Conservation (phyloP, 305 asterid genomes). For the Striga hermonthica region DNA sequence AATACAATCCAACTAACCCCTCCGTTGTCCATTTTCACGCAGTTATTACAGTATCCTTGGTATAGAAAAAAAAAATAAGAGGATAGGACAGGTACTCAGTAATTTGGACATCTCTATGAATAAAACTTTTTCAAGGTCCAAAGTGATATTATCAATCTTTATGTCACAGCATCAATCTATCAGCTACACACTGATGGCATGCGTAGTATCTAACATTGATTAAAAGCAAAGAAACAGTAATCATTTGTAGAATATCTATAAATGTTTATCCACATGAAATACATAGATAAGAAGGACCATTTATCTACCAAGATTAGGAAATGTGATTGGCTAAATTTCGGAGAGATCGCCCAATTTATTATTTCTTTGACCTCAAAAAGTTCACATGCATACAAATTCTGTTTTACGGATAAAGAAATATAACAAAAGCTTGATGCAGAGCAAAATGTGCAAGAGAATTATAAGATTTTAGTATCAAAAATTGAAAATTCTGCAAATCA, state of each 20-base stretch:
- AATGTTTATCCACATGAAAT: conserved; percentile 1
- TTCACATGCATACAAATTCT: background rate
- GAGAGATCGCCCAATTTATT: background rate
- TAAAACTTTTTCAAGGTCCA: background rate
- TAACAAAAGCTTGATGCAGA: conserved; percentile 16
- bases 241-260: background rate
- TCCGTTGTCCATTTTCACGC: background rate
- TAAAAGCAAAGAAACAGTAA: background rate
- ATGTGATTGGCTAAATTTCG: background rate
- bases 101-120: background rate
- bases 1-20: conserved; percentile 3
- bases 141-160: conserved; percentile 7
- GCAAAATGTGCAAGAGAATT: conserved; percentile 14
- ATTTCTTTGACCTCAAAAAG: background rate
- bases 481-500: conserved; percentile 23
- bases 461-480: conserved; percentile 11
- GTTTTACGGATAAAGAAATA: background rate
- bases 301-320: background rate
- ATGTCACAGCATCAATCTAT: background rate
- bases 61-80: conserved; percentile 8
- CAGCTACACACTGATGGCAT: background rate
- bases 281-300: no score
- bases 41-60: no score
- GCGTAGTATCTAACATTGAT: background rate
- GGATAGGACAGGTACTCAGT: background rate